Conservation (phyloP, 352 stramenopile genomes). For the Phytophthora sojae region DNA sequence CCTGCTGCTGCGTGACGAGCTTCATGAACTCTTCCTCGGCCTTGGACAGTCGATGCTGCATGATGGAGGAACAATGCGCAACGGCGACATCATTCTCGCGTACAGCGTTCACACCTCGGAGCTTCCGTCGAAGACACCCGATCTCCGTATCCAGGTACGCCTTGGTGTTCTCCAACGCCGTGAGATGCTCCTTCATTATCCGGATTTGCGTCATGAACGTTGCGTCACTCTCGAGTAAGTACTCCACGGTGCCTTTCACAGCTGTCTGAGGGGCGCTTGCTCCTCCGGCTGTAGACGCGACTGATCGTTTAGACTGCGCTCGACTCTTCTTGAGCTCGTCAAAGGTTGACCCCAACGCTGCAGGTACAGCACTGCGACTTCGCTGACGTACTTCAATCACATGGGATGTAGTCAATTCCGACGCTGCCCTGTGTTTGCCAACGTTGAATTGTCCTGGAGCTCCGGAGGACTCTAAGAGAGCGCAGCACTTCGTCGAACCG, state of each 20-base stretch:
- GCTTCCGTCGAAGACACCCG: conserved; percentile 49
- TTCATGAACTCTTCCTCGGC: conserved; percentile 86
- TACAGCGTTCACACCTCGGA: conserved; percentile 77
- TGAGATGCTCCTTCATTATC: conserved; percentile 65
- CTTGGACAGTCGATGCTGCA: conserved; percentile 79
- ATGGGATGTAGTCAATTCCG: neutral
- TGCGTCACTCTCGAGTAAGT: conserved; percentile 72
- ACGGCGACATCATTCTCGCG: conserved; percentile 81
- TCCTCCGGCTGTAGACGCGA: neutral
- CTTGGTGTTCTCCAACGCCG: conserved; percentile 54
- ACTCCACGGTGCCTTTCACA: conserved; percentile 63
- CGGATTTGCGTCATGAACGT: conserved; percentile 70
- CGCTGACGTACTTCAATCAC: conserved; percentile 6
- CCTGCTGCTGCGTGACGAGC: conserved; percentile 66
- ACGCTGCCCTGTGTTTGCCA: conserved; percentile 18
- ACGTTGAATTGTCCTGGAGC: neutral
- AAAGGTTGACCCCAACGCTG: neutral
- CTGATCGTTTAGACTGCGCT: conserved; percentile 19
- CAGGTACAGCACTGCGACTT: conserved; percentile 19
- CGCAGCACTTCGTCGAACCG: conserved; percentile 33
- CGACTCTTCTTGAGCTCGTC: conserved; percentile 14
- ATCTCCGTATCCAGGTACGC: conserved; percentile 57
- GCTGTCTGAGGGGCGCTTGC: neutral
- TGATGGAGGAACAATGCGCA: conserved; percentile 75
- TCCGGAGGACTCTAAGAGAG: conserved; percentile 22